Percentiles rank a stretch among this genome's conserved stretches.
phyloP scores from a whole-genome alignment of 202 grass and related monocot species.

The Brachypodium distachyon region DNA sequence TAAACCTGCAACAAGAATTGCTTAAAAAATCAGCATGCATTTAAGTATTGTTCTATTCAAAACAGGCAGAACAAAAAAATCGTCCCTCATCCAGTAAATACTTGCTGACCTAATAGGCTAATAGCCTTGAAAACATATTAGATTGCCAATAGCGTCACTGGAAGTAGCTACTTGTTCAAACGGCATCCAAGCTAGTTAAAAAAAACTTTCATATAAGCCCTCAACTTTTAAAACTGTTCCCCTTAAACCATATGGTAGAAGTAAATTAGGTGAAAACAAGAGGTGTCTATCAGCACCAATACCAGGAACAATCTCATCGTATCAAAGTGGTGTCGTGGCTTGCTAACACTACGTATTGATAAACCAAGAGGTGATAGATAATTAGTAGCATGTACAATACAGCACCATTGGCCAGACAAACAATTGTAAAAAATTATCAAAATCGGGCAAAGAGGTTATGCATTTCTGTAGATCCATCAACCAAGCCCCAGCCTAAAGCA shows the following conservation, averaged over 20 bases:
- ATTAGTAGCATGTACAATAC: too few species aligned
- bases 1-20: constrained; percentile 49
- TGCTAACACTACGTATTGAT: too few species aligned
- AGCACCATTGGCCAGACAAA: too few species aligned
- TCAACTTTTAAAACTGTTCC: neutral
- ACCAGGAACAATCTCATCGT: neutral
- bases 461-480: too few species aligned
- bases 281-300: neutral
- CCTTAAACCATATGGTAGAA: neutral
- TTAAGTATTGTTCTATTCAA: neutral
- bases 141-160: neutral
- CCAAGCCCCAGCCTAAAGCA: too few species aligned
- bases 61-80: neutral
- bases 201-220: neutral
- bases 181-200: neutral
- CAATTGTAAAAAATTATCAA: too few species aligned
- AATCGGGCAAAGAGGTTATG: too few species aligned
- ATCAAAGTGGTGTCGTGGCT: neutral
- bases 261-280: neutral
- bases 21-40: neutral
- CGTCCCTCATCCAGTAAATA: neutral
- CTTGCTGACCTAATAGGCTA: neutral
- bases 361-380: too few species aligned
- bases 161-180: neutral
- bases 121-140: neutral